Percentiles rank a stretch among this genome's conserved stretches.
phyloP scores from a whole-genome alignment of 176 grass and related monocot species.

The Leersia perrieri region DNA sequence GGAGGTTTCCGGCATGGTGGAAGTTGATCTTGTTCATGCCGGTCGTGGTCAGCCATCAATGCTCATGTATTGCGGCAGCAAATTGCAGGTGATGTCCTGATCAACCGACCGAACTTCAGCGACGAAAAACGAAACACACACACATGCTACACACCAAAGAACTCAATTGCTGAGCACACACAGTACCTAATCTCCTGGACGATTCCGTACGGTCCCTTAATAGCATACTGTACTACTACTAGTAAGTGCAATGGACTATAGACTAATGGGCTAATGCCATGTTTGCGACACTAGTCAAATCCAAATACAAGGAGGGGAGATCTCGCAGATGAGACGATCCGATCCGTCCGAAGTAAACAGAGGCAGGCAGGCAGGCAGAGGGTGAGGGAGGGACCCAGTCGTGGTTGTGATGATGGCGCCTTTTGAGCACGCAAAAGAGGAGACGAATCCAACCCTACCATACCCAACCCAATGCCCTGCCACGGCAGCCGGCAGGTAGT shows the following conservation, averaged over 20 bases:
- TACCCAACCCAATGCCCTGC: background rate
- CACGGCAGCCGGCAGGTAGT: background rate
- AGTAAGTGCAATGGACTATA: background rate
- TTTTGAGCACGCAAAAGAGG: constrained; percentile 20
- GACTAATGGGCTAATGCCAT: background rate
- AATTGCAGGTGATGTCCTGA: background rate
- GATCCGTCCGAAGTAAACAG: background rate
- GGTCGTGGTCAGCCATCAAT: background rate
- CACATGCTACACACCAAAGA: too few relatives aligned
- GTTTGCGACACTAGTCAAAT: too few relatives aligned
- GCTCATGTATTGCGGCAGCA: background rate
- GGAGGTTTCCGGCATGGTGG: background rate
- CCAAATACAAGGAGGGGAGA: too few relatives aligned
- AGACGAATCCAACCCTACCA: background rate
- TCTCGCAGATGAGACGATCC: background rate
- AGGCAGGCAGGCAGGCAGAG: too few relatives aligned
- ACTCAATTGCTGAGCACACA: background rate
- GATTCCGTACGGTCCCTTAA: background rate
- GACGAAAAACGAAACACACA: background rate
- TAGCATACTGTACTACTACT: background rate
- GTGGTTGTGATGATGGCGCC: constrained; percentile 31
- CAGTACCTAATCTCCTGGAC: background rate
- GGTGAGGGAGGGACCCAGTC: background rate
- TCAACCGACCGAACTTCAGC: background rate
- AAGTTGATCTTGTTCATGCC: background rate